A percentile compares a stretch with the other conserved stretches of the same genome.
Conservation (phyloP, 768 basidiomycete genomes). For the Grammothele lineata region DNA sequence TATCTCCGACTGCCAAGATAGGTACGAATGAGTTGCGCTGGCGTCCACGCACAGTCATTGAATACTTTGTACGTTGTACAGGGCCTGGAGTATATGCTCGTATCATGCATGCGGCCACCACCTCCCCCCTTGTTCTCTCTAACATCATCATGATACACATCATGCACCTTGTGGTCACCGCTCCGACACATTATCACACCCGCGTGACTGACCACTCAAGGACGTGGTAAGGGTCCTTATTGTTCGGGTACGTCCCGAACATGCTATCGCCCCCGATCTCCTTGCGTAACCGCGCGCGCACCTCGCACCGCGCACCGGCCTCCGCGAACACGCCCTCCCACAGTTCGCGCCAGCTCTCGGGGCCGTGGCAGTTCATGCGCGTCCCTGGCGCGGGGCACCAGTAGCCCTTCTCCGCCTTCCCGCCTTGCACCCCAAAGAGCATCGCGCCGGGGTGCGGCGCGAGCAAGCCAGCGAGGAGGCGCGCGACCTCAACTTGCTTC, state of each 20-base stretch:
- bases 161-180: too few relatives aligned
- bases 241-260: constrained; percentile 3
- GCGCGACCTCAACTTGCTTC: constrained; percentile 38
- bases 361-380: constrained; percentile 31
- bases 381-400: constrained; percentile 1
- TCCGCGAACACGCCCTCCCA: constrained; percentile 35
- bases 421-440: constrained; percentile 41
- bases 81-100: too few relatives aligned
- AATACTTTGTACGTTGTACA: too few relatives aligned
- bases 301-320: constrained; percentile 28
- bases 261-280: not conserved
- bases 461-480: constrained; percentile 36
- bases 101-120: too few relatives aligned
- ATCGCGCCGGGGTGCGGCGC: constrained; percentile 39
- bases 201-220: constrained; percentile 4
- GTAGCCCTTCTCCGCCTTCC: constrained; percentile 28
- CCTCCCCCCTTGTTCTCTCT: too few relatives aligned
- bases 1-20: too few relatives aligned
- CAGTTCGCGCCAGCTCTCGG: constrained; percentile 33
- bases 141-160: too few relatives aligned
- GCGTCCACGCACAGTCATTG: too few relatives aligned
- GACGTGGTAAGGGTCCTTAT: not conserved
- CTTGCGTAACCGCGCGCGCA: constrained; percentile 1
- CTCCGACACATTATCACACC: too few relatives aligned
- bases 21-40: too few relatives aligned